Base-by-base conservation (phyloP, 345 rosid genomes). In the Zanthoxylum bungeanum region DNA sequence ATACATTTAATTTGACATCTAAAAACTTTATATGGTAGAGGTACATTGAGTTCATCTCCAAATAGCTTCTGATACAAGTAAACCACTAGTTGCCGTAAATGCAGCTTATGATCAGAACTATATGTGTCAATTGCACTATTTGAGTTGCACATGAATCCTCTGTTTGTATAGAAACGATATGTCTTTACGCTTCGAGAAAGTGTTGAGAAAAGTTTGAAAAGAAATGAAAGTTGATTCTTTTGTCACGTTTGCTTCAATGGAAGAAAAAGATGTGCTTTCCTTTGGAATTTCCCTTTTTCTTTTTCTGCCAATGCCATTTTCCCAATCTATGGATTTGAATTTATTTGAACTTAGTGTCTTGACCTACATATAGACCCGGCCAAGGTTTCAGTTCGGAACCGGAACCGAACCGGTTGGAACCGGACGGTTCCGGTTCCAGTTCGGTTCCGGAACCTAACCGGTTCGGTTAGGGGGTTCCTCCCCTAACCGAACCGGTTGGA, bases 101-200 rank as follows among this genome's bases (percentile, higher is more conserved):
- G 28, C 42, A 2, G 27, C 37, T 19, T 65, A 28, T 19, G 28
- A 33, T 50, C 3, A 4, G 33, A 19, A 11, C 25, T 27, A 10
- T 53, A 53, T 30, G 24, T 4, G 58, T 24, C 31, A 52, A 52
- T 5, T 53, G 5, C 68, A 63, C 22, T 24, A 40, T 64, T 64
- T n/a, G 25, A 44, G 30, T 53, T 73, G 66, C 71, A 51, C 25
- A 40, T 74, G 56, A 72, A 64, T 61, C 76, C 49, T 44, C 25
- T 66, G 64, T 53, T 72, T 69, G n/a, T n/a, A 47, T 14, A 21
- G 64, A 9, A 28, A 5, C 46, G 24, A 27, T 39, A 7, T 56
- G 64, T 64, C 81, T 80, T 84, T 78, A 75, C 73, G 79, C 84
- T 78, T 78, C 78, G 50, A 72, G 72, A 81, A 79, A 75, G 68